Percentiles rank a stretch among this genome's conserved stretches.
phyloP scores from a whole-genome alignment of 306 rosid genomes.

The Cicer bijugum region DNA sequence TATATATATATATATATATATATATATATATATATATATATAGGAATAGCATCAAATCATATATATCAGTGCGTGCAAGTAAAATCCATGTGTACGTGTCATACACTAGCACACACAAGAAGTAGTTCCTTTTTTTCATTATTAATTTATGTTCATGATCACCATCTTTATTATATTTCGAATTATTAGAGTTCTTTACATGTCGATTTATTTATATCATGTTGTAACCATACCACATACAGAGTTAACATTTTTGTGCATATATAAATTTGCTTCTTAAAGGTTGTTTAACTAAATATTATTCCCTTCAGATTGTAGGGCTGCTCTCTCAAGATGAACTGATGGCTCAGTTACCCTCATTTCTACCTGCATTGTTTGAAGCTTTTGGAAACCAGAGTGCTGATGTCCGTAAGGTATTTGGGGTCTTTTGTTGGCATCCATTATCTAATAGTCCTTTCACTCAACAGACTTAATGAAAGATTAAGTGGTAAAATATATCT shows the following conservation, averaged over 20 bases:
- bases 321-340: slow-evolving; percentile 86
- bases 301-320: slow-evolving; percentile 75
- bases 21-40: too few species aligned
- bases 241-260: slow-evolving; percentile 20
- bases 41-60: too few species aligned
- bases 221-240: background rate
- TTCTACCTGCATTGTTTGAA: slow-evolving; percentile 93
- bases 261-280: slow-evolving; percentile 40
- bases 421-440: slow-evolving; percentile 25
- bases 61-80: too few species aligned
- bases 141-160: too few species aligned
- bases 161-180: background rate
- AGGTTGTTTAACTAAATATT: slow-evolving; percentile 21
- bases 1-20: too few species aligned
- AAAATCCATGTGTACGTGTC: too few species aligned
- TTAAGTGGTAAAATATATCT: slow-evolving; percentile 28
- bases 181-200: slow-evolving; percentile 5
- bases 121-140: background rate
- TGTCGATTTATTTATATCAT: background rate
- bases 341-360: slow-evolving; percentile 85
- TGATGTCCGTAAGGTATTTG: slow-evolving; percentile 91
- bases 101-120: too few species aligned
- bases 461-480: slow-evolving; percentile 26
- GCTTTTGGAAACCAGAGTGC: slow-evolving; percentile 98
- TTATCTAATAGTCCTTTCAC: slow-evolving; percentile 2